phyloP scores from a whole-genome alignment of 164 flowering plant genomes.

The Magnolia officinalis region DNA sequence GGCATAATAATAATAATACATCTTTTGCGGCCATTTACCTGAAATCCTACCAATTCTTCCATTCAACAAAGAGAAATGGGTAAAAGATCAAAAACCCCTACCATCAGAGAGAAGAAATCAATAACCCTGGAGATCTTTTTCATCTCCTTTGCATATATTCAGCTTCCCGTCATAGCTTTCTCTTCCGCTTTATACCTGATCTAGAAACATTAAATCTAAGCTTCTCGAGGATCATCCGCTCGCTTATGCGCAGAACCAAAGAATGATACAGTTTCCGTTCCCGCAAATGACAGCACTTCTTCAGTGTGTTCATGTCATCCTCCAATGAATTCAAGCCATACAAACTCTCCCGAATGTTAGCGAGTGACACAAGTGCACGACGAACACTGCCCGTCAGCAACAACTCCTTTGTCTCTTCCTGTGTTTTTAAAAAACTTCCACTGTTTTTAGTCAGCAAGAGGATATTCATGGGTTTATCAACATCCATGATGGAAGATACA shows the following conservation, averaged over 20 bases:
- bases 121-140: not conserved
- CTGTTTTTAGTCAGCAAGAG: conserved; percentile 21
- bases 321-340: conserved; percentile 51
- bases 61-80: too few species aligned
- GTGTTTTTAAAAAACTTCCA: conserved; percentile 9
- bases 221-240: conserved; percentile 67
- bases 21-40: too few species aligned
- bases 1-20: too few species aligned
- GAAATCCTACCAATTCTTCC: too few species aligned
- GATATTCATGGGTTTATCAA: conserved; percentile 13
- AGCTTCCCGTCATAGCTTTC: not conserved
- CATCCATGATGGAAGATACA: conserved; percentile 22
- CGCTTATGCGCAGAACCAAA: conserved; percentile 64
- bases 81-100: too few species aligned
- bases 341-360: conserved; percentile 60
- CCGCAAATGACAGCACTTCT: conserved; percentile 23
- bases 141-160: not conserved
- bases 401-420: conserved; percentile 32
- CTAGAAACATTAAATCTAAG: conserved; percentile 47
- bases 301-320: conserved; percentile 47
- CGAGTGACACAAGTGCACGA: conserved; percentile 59
- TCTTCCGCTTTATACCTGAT: conserved; percentile 6
- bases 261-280: conserved; percentile 69
- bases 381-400: conserved; percentile 52
- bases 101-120: not conserved